Conservation (phyloP, 2,329 filamentous ascomycete genomes). For the Dactylonectria estremocensis region DNA sequence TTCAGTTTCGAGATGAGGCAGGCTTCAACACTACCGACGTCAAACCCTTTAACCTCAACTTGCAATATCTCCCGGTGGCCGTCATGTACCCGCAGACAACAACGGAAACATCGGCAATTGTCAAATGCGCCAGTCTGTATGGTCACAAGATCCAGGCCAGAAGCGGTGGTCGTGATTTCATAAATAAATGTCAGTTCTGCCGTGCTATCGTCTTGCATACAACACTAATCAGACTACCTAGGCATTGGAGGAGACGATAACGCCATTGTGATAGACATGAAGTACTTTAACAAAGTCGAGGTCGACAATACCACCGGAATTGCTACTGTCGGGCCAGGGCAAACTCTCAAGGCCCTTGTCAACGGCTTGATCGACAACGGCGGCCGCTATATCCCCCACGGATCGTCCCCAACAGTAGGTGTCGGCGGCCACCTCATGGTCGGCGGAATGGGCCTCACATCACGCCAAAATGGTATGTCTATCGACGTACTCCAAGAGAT, state of each 20-base stretch:
- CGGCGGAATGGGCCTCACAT: slow-evolving; percentile 16
- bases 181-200: not conserved
- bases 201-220: not conserved
- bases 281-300: not conserved
- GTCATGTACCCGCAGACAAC: not conserved
- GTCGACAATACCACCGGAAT: not conserved
- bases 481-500: slow-evolving; percentile 8
- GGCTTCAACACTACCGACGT: not conserved
- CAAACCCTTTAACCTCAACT: not conserved
- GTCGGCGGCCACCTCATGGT: slow-evolving; percentile 23
- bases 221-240: not conserved
- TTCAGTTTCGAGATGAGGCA: not conserved
- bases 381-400: slow-evolving; percentile 25
- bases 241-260: not conserved
- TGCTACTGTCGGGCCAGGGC: not conserved
- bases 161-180: not conserved
- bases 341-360: not conserved
- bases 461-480: slow-evolving; percentile 12
- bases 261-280: not conserved
- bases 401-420: slow-evolving; percentile 24
- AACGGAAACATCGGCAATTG: not conserved
- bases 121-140: not conserved
- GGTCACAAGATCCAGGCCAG: not conserved
- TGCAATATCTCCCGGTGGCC: not conserved
- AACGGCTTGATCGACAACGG: not conserved